phyloP scores from a whole-genome alignment of 2,329 filamentous ascomycete species.

The Aureobasidium sp. region DNA sequence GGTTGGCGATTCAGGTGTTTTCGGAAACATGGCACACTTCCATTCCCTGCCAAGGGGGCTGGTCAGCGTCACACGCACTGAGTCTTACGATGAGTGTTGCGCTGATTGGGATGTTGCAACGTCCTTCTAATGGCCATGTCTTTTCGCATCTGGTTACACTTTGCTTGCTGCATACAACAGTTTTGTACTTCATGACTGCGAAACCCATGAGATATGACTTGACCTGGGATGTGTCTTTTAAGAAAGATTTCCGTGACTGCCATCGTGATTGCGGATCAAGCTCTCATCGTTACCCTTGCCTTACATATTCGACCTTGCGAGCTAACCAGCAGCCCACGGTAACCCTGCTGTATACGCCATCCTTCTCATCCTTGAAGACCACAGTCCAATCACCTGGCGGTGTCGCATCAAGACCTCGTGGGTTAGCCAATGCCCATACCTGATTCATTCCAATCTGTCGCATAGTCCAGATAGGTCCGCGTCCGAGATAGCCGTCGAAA shows the following conservation, averaged over 20 bases:
- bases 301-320: constrained; percentile 22
- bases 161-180: no score
- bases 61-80: no score
- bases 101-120: no score
- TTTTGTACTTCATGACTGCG: no score
- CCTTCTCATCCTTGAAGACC: constrained; percentile 23
- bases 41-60: background rate
- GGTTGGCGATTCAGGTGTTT: background rate
- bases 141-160: no score
- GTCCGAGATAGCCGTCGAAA: constrained; percentile 37
- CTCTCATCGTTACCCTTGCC: background rate
- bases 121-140: no score
- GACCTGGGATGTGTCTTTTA: no score
- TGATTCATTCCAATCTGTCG: constrained; percentile 30
- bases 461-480: constrained; percentile 32
- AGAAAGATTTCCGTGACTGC: no score
- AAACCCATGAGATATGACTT: no score
- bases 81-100: no score
- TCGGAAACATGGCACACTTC: background rate
- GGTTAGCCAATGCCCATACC: constrained; percentile 33
- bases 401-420: constrained; percentile 34
- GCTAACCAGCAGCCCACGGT: constrained; percentile 37
- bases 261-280: no score
- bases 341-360: constrained; percentile 20
- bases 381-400: constrained; percentile 39